These are phyloP conservation scores for Boechera divaricarpa DNA, from an alignment of 345 rosid genomes.

Conservation along the genomic window DNA sequence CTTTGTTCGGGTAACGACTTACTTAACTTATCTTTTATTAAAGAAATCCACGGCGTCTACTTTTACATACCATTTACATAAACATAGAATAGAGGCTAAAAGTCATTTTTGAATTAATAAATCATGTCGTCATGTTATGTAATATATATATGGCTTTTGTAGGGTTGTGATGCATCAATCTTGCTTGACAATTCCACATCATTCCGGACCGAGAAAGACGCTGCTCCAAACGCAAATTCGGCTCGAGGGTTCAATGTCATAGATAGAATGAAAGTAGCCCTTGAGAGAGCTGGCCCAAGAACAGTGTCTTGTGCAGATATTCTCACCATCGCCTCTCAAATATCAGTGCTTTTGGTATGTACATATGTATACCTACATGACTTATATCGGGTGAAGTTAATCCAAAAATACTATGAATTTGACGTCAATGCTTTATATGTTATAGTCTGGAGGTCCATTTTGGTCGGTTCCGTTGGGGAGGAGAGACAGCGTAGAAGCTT, in stretches of 20 bases:
- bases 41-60: neutral
- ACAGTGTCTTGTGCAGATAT: slow-evolving; percentile 64
- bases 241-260: slow-evolving; percentile 58
- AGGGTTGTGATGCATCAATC: slow-evolving; percentile 71
- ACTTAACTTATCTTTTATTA: neutral
- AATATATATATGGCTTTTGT: neutral
- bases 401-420: neutral
- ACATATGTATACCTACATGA: neutral
- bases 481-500: slow-evolving; percentile 46
- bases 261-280: slow-evolving; percentile 56
- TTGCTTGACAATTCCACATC: slow-evolving; percentile 53
- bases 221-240: slow-evolving; percentile 59
- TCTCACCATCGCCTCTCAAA: slow-evolving; percentile 51
- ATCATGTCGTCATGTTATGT: neutral
- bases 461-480: slow-evolving; percentile 49
- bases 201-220: slow-evolving; percentile 56
- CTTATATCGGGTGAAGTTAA: neutral
- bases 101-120: neutral
- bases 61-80: neutral
- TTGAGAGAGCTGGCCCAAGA: slow-evolving; percentile 56
- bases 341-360: slow-evolving; percentile 50
- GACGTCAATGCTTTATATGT: neutral
- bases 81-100: neutral
- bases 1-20: slow-evolving; percentile 39
- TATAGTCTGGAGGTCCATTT: slow-evolving; percentile 50